Evolutionary conservation across 768 basidiomycete species (phyloP).

Genomic region (Trametopsis cervina): DNA sequence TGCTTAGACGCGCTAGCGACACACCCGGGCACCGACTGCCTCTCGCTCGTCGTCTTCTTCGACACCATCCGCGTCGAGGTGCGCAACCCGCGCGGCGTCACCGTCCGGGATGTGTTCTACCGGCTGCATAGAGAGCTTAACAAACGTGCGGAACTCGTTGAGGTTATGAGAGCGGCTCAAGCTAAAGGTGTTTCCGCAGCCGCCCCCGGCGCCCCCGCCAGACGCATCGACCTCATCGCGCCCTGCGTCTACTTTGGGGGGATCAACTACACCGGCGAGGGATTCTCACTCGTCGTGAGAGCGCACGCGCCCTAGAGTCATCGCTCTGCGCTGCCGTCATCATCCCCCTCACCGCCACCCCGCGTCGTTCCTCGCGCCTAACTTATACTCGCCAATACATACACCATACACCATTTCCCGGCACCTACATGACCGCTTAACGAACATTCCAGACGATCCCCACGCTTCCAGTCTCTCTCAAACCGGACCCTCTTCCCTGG

Average conservation of each 20-base stretch:
- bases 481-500: no score
- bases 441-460: no score
- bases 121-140: slow-evolving; percentile 5
- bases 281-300: neutral
- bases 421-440: no score
- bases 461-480: no score
- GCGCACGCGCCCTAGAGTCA: neutral
- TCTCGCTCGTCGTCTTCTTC: slow-evolving; percentile 7
- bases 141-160: neutral
- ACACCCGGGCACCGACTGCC: slow-evolving; percentile 6
- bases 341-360: neutral
- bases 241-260: neutral
- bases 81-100: slow-evolving; percentile 5
- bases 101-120: slow-evolving; percentile 12
- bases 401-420: no score
- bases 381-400: neutral
- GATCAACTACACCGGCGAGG: neutral
- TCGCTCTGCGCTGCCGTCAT: no score
- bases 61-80: slow-evolving; percentile 4
- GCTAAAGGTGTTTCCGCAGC: neutral
- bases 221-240: neutral
- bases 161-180: neutral
- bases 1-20: slow-evolving; percentile 4
- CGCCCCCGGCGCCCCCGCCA: neutral
- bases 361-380: neutral